Conservation (phyloP, 495 filamentous ascomycete genomes). For the Penicillium lagena region DNA sequence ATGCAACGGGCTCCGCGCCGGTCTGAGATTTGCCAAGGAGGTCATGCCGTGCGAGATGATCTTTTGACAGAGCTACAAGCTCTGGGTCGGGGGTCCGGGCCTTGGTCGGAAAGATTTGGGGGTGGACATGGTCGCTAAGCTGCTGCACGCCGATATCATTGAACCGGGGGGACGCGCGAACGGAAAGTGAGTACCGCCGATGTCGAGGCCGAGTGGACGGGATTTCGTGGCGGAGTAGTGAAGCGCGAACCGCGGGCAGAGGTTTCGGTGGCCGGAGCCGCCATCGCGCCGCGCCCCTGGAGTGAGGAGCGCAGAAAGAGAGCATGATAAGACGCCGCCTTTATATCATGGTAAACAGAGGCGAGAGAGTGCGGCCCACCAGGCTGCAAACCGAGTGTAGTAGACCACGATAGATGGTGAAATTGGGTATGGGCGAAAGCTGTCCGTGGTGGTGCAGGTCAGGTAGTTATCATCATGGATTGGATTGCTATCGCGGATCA, state of each 20-base stretch:
- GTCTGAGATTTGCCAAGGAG: slow-evolving; percentile 87
- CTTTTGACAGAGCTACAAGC: slow-evolving; percentile 69
- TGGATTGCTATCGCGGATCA: too few species aligned
- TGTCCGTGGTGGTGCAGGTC: too few species aligned
- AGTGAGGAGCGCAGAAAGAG: slow-evolving; percentile 25
- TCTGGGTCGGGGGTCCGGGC: slow-evolving; percentile 53
- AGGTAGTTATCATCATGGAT: too few species aligned
- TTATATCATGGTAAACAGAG: slow-evolving; percentile 16
- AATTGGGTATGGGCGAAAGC: not conserved
- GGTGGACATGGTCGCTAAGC: slow-evolving; percentile 70
- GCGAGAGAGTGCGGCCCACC: too few species aligned
- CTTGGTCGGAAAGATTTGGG: slow-evolving; percentile 71
- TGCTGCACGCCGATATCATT: slow-evolving; percentile 96
- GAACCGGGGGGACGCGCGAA: slow-evolving; percentile 58
- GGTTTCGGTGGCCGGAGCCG: slow-evolving; percentile 13
- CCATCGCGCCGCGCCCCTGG: slow-evolving; percentile 28
- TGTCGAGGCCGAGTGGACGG: too few species aligned
- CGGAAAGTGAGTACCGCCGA: slow-evolving; percentile 19
- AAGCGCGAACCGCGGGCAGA: too few species aligned
- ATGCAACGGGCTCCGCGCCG: slow-evolving; percentile 65
- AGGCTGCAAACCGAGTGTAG: too few species aligned
- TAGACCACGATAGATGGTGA: too few species aligned
- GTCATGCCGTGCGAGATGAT: slow-evolving; percentile 81
- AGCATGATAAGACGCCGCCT: slow-evolving; percentile 9
- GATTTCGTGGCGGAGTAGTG: too few species aligned